phyloP scores from a whole-genome alignment of 208 protist species.

The Wallacemonas collosoma region DNA sequence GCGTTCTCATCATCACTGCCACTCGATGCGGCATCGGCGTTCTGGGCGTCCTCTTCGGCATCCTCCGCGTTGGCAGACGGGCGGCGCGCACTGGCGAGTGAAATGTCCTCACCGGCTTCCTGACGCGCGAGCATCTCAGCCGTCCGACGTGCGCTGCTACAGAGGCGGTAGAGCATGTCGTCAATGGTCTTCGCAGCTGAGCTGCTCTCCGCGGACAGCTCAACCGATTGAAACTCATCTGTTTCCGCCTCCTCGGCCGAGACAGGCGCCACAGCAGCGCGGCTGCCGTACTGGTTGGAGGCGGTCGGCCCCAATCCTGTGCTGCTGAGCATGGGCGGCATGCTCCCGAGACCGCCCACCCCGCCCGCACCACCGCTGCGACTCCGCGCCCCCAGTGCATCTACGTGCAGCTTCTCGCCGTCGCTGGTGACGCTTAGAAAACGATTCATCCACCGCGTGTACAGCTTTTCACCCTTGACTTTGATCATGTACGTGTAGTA shows the following conservation, averaged over 20 bases:
- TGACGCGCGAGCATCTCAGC: constrained; percentile 50
- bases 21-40: constrained; percentile 35
- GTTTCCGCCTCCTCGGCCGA: constrained; percentile 4
- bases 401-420: constrained; percentile 14
- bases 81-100: constrained; percentile 11
- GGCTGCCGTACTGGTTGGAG: constrained; percentile 5
- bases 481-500: constrained; percentile 88
- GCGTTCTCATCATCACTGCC: constrained; percentile 39
- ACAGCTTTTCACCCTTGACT: constrained; percentile 70
- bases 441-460: constrained; percentile 76
- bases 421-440: constrained; percentile 39
- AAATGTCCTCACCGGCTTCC: constrained; percentile 37
- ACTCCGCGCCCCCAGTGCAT: not conserved
- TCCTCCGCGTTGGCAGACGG: not conserved
- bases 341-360: not conserved
- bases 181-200: constrained; percentile 42
- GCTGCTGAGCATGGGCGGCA: not conserved
- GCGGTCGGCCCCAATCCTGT: not conserved
- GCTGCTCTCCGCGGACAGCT: constrained; percentile 40
- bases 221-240: constrained; percentile 52
- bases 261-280: constrained; percentile 6
- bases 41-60: constrained; percentile 18
- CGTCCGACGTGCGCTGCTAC: constrained; percentile 50
- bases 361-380: not conserved
- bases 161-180: constrained; percentile 44